phyloP scores from a whole-genome alignment of 139 green algal species.

The Zygnema circumcarinatum region DNA sequence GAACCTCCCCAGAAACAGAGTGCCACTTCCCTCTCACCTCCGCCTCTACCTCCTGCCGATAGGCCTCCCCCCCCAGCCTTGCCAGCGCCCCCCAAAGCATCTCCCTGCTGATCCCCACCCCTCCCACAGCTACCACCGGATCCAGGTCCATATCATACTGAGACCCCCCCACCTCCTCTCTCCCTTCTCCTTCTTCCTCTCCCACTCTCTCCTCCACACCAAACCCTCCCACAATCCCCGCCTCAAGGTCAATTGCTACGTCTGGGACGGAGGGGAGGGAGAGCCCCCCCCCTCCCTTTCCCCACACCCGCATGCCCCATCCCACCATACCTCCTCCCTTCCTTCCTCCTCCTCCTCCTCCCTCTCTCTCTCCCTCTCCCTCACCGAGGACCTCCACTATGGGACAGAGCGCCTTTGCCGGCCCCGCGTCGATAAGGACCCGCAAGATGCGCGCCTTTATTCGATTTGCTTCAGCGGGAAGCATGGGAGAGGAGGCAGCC shows the following conservation, averaged over 20 bases:
- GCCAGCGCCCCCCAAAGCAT: background rate
- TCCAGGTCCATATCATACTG: background rate
- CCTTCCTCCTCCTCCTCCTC: background rate
- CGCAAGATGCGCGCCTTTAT: background rate
- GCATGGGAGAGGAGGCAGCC: no score
- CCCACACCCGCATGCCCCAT: background rate
- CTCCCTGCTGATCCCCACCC: background rate
- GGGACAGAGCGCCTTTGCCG: background rate
- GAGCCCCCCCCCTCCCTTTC: background rate
- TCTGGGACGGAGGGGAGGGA: no score
- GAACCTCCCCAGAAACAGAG: background rate
- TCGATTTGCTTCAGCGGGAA: no score
- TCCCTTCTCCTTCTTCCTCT: background rate
- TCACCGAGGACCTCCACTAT: background rate
- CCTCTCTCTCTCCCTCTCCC: background rate
- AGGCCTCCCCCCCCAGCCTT: background rate
- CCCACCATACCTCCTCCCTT: background rate
- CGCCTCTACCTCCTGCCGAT: background rate
- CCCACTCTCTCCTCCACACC: background rate
- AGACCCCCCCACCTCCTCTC: background rate
- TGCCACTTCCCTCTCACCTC: background rate
- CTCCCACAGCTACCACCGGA: background rate
- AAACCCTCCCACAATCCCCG: background rate
- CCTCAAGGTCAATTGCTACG: no score
- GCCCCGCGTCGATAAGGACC: background rate